Evolutionary conservation across 345 rosid species (phyloP), one percentile per base, ranked within the genome.

Genomic region (Eutrema japonicum): DNA sequence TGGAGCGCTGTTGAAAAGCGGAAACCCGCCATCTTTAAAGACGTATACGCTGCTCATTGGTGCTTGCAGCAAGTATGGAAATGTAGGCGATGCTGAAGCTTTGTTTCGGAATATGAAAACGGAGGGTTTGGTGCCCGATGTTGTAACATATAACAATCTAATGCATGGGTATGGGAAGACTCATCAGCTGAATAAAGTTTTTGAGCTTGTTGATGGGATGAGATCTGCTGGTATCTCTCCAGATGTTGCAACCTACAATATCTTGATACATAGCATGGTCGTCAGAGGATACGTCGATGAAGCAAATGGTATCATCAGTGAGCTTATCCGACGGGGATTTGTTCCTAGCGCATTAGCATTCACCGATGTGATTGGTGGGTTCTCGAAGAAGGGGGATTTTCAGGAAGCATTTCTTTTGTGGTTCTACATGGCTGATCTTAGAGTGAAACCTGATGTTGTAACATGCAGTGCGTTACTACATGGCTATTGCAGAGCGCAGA

Each of bases 321-420:
- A 83, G 76, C 85, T 85, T 60, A 68, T 80, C 18, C 66, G 81
- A 66, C 59, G 85, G 18, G 87, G 83, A 8, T 74, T 78, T 26
- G 74, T 77, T 33, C 87, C 82, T 27, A 77, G 81, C 74, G 73
- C 64, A 29, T 65, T 82, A 66, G 81, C 89, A 65, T 82, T 81
- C 71, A 83, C 87, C 13, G 77, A 79, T 78, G 71, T 85, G 66
- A 85, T 85, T 59, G 77, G 73, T 76, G 89, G 87, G 73, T 65
- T 79, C 10, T 83, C 83, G 5, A 78, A 72, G 61, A 73, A 42
- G 26, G 83, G 77, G 13, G 70, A 68, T 57, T 83, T 82, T 77
- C 78, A 82, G 80, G 89, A 85, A 76, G 85, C 84, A 14, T 80
- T 82, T 78, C 73, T 81, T 29, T 47, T 80, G 51, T 85, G 84